Percentiles rank a stretch among this genome's conserved stretches.
These are phyloP conservation scores for Colletotrichum noveboracense DNA, from an alignment of 2,329 filamentous ascomycete species.

Conservation along the genomic window DNA sequence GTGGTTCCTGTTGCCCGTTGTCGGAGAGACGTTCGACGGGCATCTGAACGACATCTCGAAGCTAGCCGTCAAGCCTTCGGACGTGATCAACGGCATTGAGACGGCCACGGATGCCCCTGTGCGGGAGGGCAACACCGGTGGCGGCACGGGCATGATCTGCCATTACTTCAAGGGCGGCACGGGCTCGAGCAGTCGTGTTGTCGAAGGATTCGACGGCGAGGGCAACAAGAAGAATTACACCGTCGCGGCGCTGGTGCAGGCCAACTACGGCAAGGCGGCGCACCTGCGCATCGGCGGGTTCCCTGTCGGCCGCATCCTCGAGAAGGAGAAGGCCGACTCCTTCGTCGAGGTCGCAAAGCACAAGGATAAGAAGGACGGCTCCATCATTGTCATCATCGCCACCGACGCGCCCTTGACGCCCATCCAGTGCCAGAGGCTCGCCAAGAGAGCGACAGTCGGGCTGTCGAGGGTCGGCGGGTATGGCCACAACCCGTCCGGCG, in stretches of 20 bases:
- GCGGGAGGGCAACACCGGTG: slow-evolving; percentile 66
- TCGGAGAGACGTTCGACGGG: slow-evolving; percentile 69
- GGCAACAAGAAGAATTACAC: slow-evolving; percentile 52
- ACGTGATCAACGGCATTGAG: slow-evolving; percentile 60
- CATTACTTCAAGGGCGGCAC: slow-evolving; percentile 73
- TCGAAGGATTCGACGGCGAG: slow-evolving; percentile 47
- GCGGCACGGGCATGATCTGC: slow-evolving; percentile 72
- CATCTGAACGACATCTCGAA: slow-evolving; percentile 62
- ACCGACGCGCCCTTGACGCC: slow-evolving; percentile 67
- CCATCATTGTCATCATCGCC: slow-evolving; percentile 64
- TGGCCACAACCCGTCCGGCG: slow-evolving; percentile 66
- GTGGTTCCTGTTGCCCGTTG: slow-evolving; percentile 61
- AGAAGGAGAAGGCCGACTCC: slow-evolving; percentile 41
- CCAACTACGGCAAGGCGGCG: slow-evolving; percentile 65
- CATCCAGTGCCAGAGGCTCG: slow-evolving; percentile 60
- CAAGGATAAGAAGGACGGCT: slow-evolving; percentile 63
- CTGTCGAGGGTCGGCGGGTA: slow-evolving; percentile 65
- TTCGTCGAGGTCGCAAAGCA: slow-evolving; percentile 24
- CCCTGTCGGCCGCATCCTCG: slow-evolving; percentile 64
- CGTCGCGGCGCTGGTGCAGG: slow-evolving; percentile 66
- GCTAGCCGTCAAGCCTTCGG: slow-evolving; percentile 58
- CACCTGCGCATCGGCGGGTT: slow-evolving; percentile 65
- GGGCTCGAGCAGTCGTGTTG: slow-evolving; percentile 62
- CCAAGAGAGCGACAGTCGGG: slow-evolving; percentile 66
- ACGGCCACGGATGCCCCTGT: slow-evolving; percentile 56